Evolutionary conservation across 768 basidiomycete species (phyloP), one percentile per base, ranked within the genome.

Genomic region (Podaxis sp.): DNA sequence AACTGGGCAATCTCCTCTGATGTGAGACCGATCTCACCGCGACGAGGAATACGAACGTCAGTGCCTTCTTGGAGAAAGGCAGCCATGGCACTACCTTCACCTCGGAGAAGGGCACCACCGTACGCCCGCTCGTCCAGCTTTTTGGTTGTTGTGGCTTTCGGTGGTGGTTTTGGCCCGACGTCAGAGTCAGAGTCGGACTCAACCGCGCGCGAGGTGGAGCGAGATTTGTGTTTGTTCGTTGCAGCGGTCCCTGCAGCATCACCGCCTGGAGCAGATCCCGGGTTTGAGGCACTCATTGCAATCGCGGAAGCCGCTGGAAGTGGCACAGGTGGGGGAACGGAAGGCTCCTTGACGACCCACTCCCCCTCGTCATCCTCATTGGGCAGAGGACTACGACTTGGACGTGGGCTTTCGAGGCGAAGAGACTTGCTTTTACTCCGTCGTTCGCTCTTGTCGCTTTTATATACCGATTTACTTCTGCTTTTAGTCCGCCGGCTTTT

Each of bases 51-150:
- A 71, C 97, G 95, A 10, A 80, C 65, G 56, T 90, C 83, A 13
- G 89, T 85, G 63, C 88, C 84, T 2, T 97, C 96, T 70, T 91
- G 81, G 58, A 98, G 83, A 82, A 90, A 99, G 46, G 93, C 93
- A 1, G 97, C 97, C 95, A 99, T 98, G 38, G 97, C 97, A 64
- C 89, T 90, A 54, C 94, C 97, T 81, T 99, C 97, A 55, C 97
- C 97, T 4, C 91, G 91, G 10, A 95, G 82, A 53, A 99, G 79
- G 28, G 92, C 90, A 61, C 95, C 85, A 63, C 94, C 93, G 70
- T 94, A 99, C 48, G 90, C 84, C 23, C 94, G 85, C 67, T 92
- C 92, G 75, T 92, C 90, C 50, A 88, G 68, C 68, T 78, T 83
- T 66, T 82, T 86, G 60, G 76, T 77, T 4, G 75, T 62, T 35